A percentile compares a stretch with the other conserved stretches of the same genome.
These are phyloP conservation scores for Angophora floribunda DNA, from an alignment of 345 rosid genomes.

Conservation along the genomic window DNA sequence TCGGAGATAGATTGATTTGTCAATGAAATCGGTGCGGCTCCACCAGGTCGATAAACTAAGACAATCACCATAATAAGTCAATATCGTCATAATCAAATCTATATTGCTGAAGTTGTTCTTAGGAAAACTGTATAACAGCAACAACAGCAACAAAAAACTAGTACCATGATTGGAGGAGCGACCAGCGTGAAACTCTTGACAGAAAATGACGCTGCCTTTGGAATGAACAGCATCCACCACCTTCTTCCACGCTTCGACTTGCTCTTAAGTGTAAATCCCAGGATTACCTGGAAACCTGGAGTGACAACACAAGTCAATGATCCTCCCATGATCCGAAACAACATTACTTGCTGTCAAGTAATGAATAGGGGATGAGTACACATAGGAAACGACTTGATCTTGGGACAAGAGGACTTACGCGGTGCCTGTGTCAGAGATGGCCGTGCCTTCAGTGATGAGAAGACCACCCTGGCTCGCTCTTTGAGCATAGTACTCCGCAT, in stretches of 20 bases:
- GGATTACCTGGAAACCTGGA: constrained; percentile 71
- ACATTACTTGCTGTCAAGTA: background rate
- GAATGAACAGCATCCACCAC: constrained; percentile 77
- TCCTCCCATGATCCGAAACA: background rate
- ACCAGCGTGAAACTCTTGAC: constrained; percentile 90
- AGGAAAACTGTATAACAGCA: background rate
- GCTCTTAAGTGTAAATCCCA: constrained; percentile 75
- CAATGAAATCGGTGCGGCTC: background rate
- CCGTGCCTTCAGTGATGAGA: constrained; percentile 76
- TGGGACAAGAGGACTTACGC: constrained; percentile 3
- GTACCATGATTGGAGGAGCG: constrained; percentile 19
- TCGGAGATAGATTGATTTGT: background rate
- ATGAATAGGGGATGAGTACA: background rate
- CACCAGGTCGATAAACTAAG: background rate
- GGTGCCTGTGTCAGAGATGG: constrained; percentile 43
- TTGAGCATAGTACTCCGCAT: background rate
- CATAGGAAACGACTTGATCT: background rate
- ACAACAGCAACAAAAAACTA: no score
- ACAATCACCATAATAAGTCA: background rate
- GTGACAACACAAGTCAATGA: background rate
- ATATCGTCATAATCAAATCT: background rate
- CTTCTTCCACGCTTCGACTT: constrained; percentile 75
- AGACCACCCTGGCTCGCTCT: constrained; percentile 34
- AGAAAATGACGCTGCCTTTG: constrained; percentile 65
- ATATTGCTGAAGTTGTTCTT: background rate